Percentiles rank a stretch among this genome's conserved stretches.
Conservation (phyloP, 2,329 filamentous ascomycete genomes). For the Colletotrichum neosansevieriae region DNA sequence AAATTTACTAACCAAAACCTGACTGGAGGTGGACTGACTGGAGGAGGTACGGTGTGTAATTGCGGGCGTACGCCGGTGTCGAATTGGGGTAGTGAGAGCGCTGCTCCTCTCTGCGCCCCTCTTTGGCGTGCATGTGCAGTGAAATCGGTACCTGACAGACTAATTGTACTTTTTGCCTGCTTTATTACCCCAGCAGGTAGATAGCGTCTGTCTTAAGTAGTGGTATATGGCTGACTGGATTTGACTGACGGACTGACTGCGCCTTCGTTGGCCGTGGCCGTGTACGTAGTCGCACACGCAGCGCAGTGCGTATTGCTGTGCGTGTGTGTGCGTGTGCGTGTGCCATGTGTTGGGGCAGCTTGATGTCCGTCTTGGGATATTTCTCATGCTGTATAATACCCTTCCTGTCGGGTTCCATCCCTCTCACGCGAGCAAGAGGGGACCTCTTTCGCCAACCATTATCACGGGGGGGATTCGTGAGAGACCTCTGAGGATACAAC, state of each 20-base stretch:
- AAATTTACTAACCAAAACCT: neutral
- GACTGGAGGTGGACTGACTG: too few species aligned
- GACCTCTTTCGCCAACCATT: neutral
- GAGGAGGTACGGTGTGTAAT: neutral
- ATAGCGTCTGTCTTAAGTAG: neutral
- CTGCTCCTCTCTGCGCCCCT: constrained; percentile 9
- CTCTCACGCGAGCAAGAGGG: constrained; percentile 21
- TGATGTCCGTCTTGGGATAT: neutral
- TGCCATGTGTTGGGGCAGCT: constrained; percentile 2
- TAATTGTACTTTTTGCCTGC: neutral
- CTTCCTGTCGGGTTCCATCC: constrained; percentile 17
- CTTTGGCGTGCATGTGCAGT: too few species aligned
- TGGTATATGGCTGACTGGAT: neutral
- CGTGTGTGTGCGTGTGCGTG: neutral
- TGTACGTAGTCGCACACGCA: neutral
- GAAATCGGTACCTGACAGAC: neutral
- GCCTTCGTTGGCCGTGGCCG: neutral
- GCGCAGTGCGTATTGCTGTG: neutral
- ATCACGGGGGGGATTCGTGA: too few species aligned
- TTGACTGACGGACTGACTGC: neutral
- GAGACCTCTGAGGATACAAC: too few species aligned
- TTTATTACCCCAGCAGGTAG: neutral
- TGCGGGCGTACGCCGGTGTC: constrained; percentile 25
- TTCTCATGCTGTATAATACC: too few species aligned
- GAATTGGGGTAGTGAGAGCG: constrained; percentile 15